phyloP scores from a whole-genome alignment of 176 grass and related monocot genomes.

The Stipa capillata region DNA sequence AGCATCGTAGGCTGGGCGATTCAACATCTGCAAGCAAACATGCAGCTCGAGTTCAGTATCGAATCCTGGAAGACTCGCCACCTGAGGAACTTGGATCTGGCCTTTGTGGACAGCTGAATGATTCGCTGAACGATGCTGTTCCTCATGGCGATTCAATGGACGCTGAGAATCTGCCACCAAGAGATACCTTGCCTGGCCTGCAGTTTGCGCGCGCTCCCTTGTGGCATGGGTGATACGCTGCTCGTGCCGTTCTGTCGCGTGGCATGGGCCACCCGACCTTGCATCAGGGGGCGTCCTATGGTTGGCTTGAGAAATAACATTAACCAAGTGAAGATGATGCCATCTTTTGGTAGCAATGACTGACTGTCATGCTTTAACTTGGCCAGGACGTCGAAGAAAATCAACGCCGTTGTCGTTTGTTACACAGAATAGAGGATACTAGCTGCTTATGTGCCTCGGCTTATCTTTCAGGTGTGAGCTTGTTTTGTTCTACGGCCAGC shows the following conservation, averaged over 20 bases:
- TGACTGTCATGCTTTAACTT: not conserved
- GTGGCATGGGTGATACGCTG: not conserved
- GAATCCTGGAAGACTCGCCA: not conserved
- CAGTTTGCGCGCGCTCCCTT: not conserved
- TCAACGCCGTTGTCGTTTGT: not conserved
- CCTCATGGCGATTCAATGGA: not conserved
- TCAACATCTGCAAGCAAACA: not conserved
- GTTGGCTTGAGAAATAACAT: constrained; percentile 14
- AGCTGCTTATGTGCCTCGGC: too few species aligned
- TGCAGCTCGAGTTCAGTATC: not conserved
- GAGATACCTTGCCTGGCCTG: not conserved
- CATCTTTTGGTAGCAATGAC: not conserved
- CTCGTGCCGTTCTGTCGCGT: not conserved
- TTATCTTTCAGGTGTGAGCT: too few species aligned
- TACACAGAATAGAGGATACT: not conserved
- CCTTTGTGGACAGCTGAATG: not conserved
- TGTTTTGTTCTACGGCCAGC: too few species aligned
- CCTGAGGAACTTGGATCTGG: not conserved
- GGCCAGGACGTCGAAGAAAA: not conserved
- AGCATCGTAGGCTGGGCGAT: not conserved
- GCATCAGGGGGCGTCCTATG: not conserved
- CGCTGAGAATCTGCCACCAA: not conserved
- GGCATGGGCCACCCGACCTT: not conserved
- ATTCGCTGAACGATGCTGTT: not conserved
- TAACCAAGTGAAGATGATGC: not conserved